Evolutionary conservation across 2,329 filamentous ascomycete species (phyloP), one percentile per base, ranked within the genome.

Genomic region (Alternaria metachromatica): DNA sequence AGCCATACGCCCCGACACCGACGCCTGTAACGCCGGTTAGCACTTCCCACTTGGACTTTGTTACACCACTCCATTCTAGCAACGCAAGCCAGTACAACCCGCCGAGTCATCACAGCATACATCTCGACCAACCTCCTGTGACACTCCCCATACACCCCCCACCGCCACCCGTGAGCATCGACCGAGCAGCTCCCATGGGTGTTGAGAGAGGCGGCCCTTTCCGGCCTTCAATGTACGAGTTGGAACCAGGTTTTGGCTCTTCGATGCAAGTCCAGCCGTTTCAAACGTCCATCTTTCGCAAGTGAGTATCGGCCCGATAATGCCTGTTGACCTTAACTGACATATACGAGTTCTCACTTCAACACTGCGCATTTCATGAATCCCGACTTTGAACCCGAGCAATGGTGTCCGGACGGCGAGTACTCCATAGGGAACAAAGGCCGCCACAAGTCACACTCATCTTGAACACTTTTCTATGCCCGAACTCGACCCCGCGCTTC

Each of bases 331-430:
- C 23, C 37, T 49, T 6, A 45, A 28, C 70, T 78, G 55, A 79
- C 51, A 3, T 9, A 8, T 8, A 33, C 37, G 48, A 85, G 83
- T 70, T 86, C 83, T 6, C 83, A 83, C 66, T 85, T 80, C 79
- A 85, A 85, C 60, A 83, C 83, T 20, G 83, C 84, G 6, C 84
- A 86, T 72, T 86, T 83, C 72, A 72, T 82, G 63, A 86, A 85
- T 66, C 81, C 83, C 20, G 82, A 85, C 30, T 86, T 86, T 68
- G 82, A 86, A 62, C 84, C 84, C 6, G 83, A 86, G 66, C 82
- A 85, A 63, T 86, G 84, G 84, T 79, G 78, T 65, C 84, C 84
- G 4, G 82, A 84, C 20, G 75, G 79, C 58, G 83, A 85, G 55
- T 84, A 84, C 63, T 74, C 79, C 30, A 80, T 76, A 15, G 72